phyloP scores from a whole-genome alignment of 495 filamentous ascomycete genomes.

The Penicillium roqueforti region DNA sequence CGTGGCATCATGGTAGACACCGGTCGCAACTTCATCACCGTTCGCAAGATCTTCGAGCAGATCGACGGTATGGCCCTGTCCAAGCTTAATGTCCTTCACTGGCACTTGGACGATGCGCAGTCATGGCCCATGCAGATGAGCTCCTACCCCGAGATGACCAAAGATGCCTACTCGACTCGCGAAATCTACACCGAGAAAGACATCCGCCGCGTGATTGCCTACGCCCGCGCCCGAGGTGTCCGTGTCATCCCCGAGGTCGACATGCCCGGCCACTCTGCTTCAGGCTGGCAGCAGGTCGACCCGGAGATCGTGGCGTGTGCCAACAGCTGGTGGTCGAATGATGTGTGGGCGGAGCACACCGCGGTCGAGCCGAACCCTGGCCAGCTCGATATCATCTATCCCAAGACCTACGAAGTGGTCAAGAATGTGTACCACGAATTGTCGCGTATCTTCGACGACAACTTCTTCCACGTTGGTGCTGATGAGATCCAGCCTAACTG shows the following conservation, averaged over 20 bases:
- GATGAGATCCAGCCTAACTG: constrained; percentile 52
- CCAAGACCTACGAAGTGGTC: constrained; percentile 51
- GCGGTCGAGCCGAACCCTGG: constrained; percentile 55
- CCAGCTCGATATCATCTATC: constrained; percentile 53
- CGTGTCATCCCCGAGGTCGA: constrained; percentile 51
- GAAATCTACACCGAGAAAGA: constrained; percentile 41
- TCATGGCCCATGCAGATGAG: constrained; percentile 50
- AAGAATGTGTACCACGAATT: constrained; percentile 51
- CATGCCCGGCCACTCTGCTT: constrained; percentile 49
- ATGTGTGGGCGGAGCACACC: constrained; percentile 47
- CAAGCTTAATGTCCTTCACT: constrained; percentile 51
- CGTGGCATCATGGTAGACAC: constrained; percentile 51
- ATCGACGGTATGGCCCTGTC: constrained; percentile 50
- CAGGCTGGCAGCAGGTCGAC: constrained; percentile 54
- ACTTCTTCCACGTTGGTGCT: constrained; percentile 53
- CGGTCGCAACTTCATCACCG: constrained; percentile 47
- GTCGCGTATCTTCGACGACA: constrained; percentile 47
- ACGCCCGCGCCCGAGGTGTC: constrained; percentile 45
- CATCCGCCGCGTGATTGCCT: constrained; percentile 40
- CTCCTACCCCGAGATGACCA: constrained; percentile 49
- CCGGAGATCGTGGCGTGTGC: constrained; percentile 47
- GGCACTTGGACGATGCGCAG: constrained; percentile 50
- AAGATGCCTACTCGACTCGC: constrained; percentile 49
- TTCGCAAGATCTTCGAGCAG: constrained; percentile 48
- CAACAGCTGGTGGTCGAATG: constrained; percentile 56